Evolutionary conservation across 345 rosid species (phyloP), one percentile per base, ranked within the genome.

Genomic region (Nephelium lappaceum): DNA sequence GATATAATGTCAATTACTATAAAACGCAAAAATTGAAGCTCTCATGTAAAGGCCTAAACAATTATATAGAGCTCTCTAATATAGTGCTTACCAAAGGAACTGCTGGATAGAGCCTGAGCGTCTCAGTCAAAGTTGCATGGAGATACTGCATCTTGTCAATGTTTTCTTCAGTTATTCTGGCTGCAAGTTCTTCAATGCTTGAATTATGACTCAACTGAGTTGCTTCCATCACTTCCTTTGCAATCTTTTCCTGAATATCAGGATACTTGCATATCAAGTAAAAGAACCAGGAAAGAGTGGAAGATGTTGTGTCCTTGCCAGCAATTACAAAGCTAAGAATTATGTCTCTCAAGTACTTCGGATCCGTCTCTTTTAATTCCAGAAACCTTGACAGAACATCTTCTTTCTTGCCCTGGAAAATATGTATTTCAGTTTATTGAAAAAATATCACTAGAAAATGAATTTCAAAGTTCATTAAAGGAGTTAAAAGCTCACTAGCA

Each of bases 371-470:
- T 1, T 77, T 73, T 53, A 53, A 21, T 61, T 31, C 43, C 69
- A 80, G 36, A 47, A 83, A 83, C 79, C 86, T 77, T 39, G 86
- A 80, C 38, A 83, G 31, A 8, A 83, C 71, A 45, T 83, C 86
- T 66, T 47, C 83, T 69, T 70, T 83, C 47, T 73, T 77, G 60
- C 38, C 60, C 83, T 76, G 83, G 21, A n/a, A 63, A 5, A 45
- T 2, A 57, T 39, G 71, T 47, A 11, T 39, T n/a, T 55, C n/a
- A 21, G 27, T 23, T 36, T 12, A 57, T 58, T 21, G 23, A 25
- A 23, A 10, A 42, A 70, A 19, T 0, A 38, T 43, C 19, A 45
- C 63, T n/a, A n/a, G n/a, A n/a, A n/a, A n/a, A n/a, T n/a, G n/a
- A n/a, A n/a, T n/a, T n/a, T n/a, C n/a, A n/a, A n/a, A n/a, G n/a